These are phyloP conservation scores for Dictyophora rubrovolvata DNA, from an alignment of 768 basidiomycete species.

Conservation along the genomic window DNA sequence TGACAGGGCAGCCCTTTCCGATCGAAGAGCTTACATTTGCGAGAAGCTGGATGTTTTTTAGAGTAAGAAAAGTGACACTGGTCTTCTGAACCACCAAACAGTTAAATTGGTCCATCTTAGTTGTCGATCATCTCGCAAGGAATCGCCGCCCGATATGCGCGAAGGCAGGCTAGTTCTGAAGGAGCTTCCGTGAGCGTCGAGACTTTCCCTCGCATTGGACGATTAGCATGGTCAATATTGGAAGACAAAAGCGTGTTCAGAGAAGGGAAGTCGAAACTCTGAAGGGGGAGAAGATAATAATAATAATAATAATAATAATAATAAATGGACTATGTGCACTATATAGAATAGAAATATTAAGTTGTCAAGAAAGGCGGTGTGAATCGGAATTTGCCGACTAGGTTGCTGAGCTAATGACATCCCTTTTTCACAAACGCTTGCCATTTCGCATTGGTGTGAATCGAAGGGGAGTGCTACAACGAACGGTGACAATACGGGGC, in stretches of 20 bases:
- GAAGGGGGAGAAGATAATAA: not conserved
- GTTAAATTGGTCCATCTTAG: constrained; percentile 23
- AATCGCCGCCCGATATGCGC: constrained; percentile 77
- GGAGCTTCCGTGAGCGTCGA: constrained; percentile 38
- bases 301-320: too few relatives aligned
- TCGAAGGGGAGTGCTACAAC: not conserved
- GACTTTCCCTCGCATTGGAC: constrained; percentile 53
- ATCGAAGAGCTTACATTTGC: constrained; percentile 72
- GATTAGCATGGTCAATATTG: constrained; percentile 47
- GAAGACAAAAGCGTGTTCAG: constrained; percentile 39
- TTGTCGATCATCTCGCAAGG: constrained; percentile 79
- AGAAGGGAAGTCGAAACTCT: constrained; percentile 19
- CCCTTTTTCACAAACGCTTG: too few relatives aligned
- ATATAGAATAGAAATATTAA: too few relatives aligned
- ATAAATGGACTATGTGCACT: too few relatives aligned
- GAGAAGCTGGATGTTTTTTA: constrained; percentile 77
- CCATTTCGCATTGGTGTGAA: not conserved
- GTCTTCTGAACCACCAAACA: not conserved
- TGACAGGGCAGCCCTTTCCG: constrained; percentile 59
- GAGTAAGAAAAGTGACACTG: constrained; percentile 38
- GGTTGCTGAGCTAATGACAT: too few relatives aligned
- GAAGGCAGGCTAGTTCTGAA: constrained; percentile 85
- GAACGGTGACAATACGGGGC: not conserved
- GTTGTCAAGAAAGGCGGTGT: too few relatives aligned
- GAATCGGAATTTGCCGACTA: too few relatives aligned